Conservation (phyloP, 1,284 basidiomycete genomes). For the Cryptococcus sp. region DNA sequence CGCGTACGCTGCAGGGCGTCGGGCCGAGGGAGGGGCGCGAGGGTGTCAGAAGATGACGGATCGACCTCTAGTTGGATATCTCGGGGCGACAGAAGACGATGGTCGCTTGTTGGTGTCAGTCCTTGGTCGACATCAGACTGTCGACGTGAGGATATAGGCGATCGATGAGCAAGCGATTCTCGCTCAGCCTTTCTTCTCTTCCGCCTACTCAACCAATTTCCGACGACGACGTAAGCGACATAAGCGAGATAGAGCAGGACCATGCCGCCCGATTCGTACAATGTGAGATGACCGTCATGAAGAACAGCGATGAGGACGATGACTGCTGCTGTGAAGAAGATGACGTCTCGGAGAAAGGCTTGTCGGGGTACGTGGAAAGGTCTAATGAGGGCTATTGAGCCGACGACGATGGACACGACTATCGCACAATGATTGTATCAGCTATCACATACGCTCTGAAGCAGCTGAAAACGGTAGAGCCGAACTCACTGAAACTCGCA, state of each 20-base stretch:
- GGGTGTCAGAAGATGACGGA: background rate
- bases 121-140: background rate
- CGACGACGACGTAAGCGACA: conserved; percentile 72
- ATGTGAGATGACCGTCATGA: conserved; percentile 71
- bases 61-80: background rate
- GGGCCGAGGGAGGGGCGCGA: background rate
- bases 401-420: conserved; percentile 88
- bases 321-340: conserved; percentile 86
- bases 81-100: background rate
- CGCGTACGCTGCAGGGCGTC: conserved; percentile 5
- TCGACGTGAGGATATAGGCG: background rate
- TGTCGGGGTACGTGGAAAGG: conserved; percentile 80
- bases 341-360: conserved; percentile 88
- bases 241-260: conserved; percentile 77
- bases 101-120: background rate
- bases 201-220: conserved; percentile 69
- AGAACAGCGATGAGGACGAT: conserved; percentile 72
- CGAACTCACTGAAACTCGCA: conserved; percentile 71
- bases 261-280: conserved; percentile 74
- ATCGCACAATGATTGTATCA: background rate
- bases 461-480: background rate
- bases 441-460: background rate
- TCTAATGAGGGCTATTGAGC: conserved; percentile 92
- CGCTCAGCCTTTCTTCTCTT: conserved; percentile 52
- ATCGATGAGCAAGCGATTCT: conserved; percentile 40